Conservation (phyloP, 2,329 filamentous ascomycete genomes). For the Fusarium sp. region DNA sequence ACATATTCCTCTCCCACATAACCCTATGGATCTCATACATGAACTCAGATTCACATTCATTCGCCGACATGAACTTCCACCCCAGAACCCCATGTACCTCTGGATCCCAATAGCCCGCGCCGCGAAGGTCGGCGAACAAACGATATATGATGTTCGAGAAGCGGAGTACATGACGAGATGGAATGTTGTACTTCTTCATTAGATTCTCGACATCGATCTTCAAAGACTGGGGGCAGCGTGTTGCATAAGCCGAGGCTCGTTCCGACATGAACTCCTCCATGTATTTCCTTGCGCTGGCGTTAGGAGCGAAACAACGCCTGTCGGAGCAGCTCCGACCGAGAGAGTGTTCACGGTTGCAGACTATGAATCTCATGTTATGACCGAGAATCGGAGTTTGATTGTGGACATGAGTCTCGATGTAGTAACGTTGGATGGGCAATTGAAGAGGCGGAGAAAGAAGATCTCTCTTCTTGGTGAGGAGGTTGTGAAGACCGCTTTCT, state of each 20-base stretch:
- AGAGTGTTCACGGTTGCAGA: background rate
- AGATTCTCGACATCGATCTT: background rate
- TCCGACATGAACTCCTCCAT: background rate
- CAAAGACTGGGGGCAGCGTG: background rate
- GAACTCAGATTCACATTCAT: background rate
- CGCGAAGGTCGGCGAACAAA: background rate
- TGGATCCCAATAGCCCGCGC: background rate
- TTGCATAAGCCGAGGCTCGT: rapidly evolving
- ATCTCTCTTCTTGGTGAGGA: background rate
- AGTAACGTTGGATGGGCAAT: conserved; percentile 7
- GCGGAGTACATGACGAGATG: background rate
- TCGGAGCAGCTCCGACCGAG: background rate
- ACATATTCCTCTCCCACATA: background rate
- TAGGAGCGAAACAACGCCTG: conserved; percentile 15
- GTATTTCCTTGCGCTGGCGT: background rate
- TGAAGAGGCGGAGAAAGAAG: background rate
- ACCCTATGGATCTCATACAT: background rate
- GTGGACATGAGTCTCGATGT: background rate
- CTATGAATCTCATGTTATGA: background rate
- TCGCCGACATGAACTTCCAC: background rate
- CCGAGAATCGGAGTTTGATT: background rate
- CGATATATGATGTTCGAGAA: background rate
- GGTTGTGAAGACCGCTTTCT: conserved; percentile 11
- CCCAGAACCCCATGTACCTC: conserved; percentile 14
- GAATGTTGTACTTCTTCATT: background rate